Evolutionary conservation across 768 basidiomycete genomes (phyloP).

Genomic region (Asterophora parasitica): DNA sequence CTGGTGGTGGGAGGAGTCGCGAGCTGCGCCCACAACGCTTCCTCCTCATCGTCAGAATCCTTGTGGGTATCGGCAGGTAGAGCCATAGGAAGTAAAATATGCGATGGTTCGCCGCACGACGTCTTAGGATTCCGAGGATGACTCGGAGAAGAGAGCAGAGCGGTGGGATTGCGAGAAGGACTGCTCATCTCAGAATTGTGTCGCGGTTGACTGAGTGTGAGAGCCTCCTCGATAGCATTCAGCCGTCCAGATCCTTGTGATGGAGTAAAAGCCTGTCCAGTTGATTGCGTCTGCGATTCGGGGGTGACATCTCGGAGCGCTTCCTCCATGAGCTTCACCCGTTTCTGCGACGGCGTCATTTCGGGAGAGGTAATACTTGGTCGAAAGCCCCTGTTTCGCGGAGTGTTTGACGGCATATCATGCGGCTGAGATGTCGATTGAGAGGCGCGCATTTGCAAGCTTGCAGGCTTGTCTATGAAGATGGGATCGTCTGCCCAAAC

Average conservation of each 20-base stretch:
- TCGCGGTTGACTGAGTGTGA: not conserved
- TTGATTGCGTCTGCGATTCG: not conserved
- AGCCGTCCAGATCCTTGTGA: constrained; percentile 3
- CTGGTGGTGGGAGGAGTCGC: constrained; percentile 7
- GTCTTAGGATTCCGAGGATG: not conserved
- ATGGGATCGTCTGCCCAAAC: constrained; percentile 17
- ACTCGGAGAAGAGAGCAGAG: not conserved
- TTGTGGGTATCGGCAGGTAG: not conserved
- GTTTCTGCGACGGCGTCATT: constrained; percentile 18
- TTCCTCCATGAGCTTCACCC: constrained; percentile 17
- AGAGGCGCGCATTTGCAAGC: not conserved
- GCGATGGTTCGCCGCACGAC: not conserved
- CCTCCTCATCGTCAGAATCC: constrained; percentile 1
- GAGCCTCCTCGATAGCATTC: not conserved
- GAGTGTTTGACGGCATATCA: constrained; percentile 3
- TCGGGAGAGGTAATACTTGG: constrained; percentile 1
- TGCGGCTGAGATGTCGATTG: not conserved
- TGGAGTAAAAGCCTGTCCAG: not conserved
- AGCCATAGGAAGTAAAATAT: not conserved
- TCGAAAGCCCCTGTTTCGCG: constrained; percentile 10
- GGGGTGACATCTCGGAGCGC: constrained; percentile 7
- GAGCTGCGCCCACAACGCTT: constrained; percentile 6
- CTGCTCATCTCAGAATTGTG: not conserved
- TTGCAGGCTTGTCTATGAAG: not conserved
- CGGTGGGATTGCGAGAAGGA: not conserved